Evolutionary conservation across 495 filamentous ascomycete genomes (phyloP).

Genomic region (Podospora tetraspora): DNA sequence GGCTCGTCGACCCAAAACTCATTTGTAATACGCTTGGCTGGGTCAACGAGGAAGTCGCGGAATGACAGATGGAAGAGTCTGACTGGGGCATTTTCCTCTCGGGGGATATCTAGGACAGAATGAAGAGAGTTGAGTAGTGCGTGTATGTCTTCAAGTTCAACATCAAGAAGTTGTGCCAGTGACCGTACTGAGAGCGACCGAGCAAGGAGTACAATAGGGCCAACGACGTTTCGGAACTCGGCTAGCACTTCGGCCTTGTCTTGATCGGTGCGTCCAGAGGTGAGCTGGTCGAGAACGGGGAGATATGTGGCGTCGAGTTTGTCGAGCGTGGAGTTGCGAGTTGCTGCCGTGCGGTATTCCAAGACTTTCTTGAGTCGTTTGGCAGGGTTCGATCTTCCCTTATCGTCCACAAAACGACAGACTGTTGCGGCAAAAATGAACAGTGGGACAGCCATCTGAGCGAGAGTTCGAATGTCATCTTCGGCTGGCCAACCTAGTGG

Average conservation of each 20-base stretch:
- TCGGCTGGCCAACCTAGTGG: slow-evolving; percentile 38
- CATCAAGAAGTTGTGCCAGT: slow-evolving; percentile 17
- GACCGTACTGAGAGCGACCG: slow-evolving; percentile 14
- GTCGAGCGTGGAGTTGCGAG: slow-evolving; percentile 14
- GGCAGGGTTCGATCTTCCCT: slow-evolving; percentile 17
- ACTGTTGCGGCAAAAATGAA: slow-evolving; percentile 44
- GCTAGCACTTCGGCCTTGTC: slow-evolving; percentile 9
- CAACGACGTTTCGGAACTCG: slow-evolving; percentile 18
- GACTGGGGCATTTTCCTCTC: too few relatives aligned
- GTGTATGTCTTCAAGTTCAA: slow-evolving; percentile 12
- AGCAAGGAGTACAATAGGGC: slow-evolving; percentile 27
- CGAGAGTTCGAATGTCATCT: slow-evolving; percentile 26
- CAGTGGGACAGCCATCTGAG: slow-evolving; percentile 35
- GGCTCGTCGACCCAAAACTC: too few relatives aligned
- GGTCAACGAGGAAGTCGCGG: too few relatives aligned
- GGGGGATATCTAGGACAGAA: slow-evolving; percentile 23
- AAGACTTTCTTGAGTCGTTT: slow-evolving; percentile 28
- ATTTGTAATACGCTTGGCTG: too few relatives aligned
- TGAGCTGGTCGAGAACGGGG: slow-evolving; percentile 28
- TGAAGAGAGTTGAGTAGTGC: slow-evolving; percentile 24
- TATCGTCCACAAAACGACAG: slow-evolving; percentile 36
- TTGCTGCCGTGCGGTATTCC: slow-evolving; percentile 20
- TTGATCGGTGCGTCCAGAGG: slow-evolving; percentile 9
- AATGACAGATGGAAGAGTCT: too few relatives aligned
- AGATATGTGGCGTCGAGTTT: slow-evolving; percentile 33